Evolutionary conservation across 306 rosid genomes (phyloP), one percentile per base, ranked within the genome.

Genomic region (Dicorynia guianensis): DNA sequence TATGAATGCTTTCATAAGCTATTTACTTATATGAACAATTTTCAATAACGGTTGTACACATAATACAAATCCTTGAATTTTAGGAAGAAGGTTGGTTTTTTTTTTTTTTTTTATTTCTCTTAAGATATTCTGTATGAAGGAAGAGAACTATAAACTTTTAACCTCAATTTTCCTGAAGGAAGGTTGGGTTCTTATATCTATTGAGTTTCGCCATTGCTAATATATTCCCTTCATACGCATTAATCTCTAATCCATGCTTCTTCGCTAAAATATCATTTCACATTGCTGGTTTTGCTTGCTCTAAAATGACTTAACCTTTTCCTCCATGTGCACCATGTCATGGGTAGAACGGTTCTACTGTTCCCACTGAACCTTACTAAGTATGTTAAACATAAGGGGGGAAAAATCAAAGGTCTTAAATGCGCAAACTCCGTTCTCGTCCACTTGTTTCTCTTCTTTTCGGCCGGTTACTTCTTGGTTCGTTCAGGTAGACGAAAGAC

Each of bases 401-500:
- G 6, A 38, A 58, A 48, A 54, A 38, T 20, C 6, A 65, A 20
- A 67, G 58, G 13, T 20, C 14, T 13, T 4, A 14, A 14, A 65
- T 11, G 70, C 54, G 18, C 5, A 6, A 13, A 64, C 6, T 42
- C 8, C 20, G 0, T 52, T 7, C 30, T 25, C 1, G 1, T 25
- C 30, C 30, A 25, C 30, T 25, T 2, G 30, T 25, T 33, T 46
- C 2, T 44, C 11, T 19, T 5, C 11, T 5, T 25, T 63, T 63
- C 42, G 11, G 18, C 20, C 19, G 8, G 40, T 18, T 25, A 25
- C 63, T 39, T 17, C 71, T 64, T 48, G 20, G 46, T 59, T 67
- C 48, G 48, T 62, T 39, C 43, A 14, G 54, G 42, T 44, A 47
- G 79, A 56, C 44, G 62, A 50, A 25, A 67, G 56, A n/a, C n/a